These are phyloP conservation scores for Eurotiales sp. DNA, from an alignment of 2,329 filamentous ascomycete genomes.

Conservation along the genomic window DNA sequence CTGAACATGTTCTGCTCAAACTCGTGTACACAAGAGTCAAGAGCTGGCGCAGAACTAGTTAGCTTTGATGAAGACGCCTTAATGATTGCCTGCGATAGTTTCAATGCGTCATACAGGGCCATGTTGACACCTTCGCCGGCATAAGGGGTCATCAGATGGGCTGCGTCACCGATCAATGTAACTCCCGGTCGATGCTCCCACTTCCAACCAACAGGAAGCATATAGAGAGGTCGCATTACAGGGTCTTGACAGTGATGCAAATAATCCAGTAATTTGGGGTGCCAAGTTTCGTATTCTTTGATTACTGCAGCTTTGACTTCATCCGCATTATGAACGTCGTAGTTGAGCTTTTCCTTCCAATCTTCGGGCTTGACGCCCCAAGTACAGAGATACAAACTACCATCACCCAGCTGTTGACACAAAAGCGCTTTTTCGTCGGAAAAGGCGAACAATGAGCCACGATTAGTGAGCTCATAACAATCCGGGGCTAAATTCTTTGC, in stretches of 20 bases:
- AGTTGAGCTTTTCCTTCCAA: background rate
- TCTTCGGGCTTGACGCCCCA: conserved; percentile 7
- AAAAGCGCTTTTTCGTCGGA: conserved; percentile 16
- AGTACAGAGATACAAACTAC: conserved; percentile 13
- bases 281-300: background rate
- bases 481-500: conserved; percentile 17
- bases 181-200: conserved; percentile 21
- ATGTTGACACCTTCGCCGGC: conserved; percentile 23
- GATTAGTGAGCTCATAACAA: conserved; percentile 12
- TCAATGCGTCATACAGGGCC: conserved; percentile 4
- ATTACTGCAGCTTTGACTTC: background rate
- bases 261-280: conserved; percentile 17
- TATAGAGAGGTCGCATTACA: conserved; percentile 16
- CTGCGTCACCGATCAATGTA: conserved; percentile 24
- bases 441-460: conserved; percentile 20
- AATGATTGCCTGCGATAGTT: conserved; percentile 1
- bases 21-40: background rate
- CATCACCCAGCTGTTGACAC: conserved; percentile 20
- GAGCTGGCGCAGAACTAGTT: background rate
- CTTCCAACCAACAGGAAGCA: conserved; percentile 21
- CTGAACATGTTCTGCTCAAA: background rate
- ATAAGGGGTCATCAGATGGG: conserved; percentile 27
- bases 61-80: background rate
- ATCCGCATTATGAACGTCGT: background rate
- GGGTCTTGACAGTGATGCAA: conserved; percentile 14